These are phyloP conservation scores for Fusarium sp. DNA, from an alignment of 2,329 filamentous ascomycete genomes.

Conservation along the genomic window DNA sequence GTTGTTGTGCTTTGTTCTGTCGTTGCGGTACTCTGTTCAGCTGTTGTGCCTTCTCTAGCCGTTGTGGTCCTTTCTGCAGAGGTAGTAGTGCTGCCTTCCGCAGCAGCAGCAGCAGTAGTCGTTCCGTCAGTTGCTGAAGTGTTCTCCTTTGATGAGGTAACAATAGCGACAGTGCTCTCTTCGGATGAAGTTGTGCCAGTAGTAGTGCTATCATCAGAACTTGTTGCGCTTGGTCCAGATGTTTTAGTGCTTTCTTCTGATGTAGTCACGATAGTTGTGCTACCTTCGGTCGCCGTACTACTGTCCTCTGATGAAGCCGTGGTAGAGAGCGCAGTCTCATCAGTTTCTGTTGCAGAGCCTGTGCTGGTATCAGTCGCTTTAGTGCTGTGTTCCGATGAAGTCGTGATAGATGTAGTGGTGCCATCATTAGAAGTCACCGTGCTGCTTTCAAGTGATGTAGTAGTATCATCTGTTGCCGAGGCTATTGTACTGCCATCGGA, in stretches of 20 bases:
- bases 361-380: fast-evolving
- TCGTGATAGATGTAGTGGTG: too few relatives aligned
- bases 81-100: not conserved
- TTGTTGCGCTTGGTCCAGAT: too few relatives aligned
- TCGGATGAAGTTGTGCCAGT: not conserved
- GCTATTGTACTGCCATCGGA: not conserved
- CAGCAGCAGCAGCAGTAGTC: fast-evolving
- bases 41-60: too few relatives aligned
- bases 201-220: not conserved
- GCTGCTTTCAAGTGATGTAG: too few relatives aligned
- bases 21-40: not conserved
- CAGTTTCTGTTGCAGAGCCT: fast-evolving
- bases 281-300: not conserved
- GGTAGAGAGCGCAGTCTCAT: fast-evolving
- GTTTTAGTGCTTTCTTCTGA: not conserved
- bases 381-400: not conserved
- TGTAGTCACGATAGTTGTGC: not conserved
- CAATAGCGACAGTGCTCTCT: fast-evolving
- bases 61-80: not conserved
- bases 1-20: not conserved
- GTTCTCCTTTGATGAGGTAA: not conserved
- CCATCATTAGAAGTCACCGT: too few relatives aligned
- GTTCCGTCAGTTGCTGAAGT: not conserved
- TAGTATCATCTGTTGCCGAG: fast-evolving
- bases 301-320: not conserved